phyloP scores from a whole-genome alignment of 495 filamentous ascomycete species.

The Penicillium cataractarum region DNA sequence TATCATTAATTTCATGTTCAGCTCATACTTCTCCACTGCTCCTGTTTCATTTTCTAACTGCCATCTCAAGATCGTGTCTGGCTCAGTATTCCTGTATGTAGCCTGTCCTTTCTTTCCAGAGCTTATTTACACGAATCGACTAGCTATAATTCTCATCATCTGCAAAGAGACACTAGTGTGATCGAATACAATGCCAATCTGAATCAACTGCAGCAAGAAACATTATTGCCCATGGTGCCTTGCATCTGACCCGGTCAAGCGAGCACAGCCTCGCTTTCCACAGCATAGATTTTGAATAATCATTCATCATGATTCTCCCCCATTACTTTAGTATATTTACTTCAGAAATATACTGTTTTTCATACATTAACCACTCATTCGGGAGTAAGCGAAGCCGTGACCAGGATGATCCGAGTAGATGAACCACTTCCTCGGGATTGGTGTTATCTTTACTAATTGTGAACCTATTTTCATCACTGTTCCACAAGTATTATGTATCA shows the following conservation, averaged over 20 bases:
- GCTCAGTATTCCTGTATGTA: no score
- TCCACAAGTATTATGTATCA: background rate
- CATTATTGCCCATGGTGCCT: background rate
- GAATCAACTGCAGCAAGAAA: background rate
- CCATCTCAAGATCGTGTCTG: background rate
- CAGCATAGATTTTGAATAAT: background rate
- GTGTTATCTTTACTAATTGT: no score
- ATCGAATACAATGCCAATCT: background rate
- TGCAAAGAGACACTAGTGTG: background rate
- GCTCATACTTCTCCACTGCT: background rate
- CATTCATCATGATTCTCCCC: background rate
- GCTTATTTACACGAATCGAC: background rate
- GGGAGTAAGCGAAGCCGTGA: background rate
- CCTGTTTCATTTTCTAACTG: no score
- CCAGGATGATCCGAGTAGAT: background rate
- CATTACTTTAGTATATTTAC: no score
- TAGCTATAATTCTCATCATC: background rate
- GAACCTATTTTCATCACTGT: background rate
- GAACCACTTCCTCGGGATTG: background rate
- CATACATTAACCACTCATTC: background rate
- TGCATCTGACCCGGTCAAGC: background rate
- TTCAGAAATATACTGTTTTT: background rate
- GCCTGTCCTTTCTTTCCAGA: background rate
- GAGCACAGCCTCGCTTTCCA: background rate
- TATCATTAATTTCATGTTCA: background rate